Base-by-base conservation (phyloP, 2,329 filamentous ascomycete species). In the Seiridium cupressi region DNA sequence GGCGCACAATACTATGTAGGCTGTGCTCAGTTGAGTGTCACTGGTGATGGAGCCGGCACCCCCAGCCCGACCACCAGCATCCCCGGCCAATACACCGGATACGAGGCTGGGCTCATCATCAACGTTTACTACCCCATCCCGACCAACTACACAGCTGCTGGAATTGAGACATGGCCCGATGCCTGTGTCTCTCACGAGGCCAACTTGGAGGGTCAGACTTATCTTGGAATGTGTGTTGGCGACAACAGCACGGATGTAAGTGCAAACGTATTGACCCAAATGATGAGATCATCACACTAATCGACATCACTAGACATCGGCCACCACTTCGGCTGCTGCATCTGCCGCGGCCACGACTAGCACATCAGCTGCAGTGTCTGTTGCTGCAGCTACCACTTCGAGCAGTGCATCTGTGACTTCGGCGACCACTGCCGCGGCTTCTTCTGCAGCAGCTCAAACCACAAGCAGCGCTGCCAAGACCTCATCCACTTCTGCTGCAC, bases 41-140 rank as follows among this genome's bases (percentile, higher is more conserved):
- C 34, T 44, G 53, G 53, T 44, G 38, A 44, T 18, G 53, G 53
- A 6, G 53, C 36, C 13, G 53, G 53, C 26, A 44, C 5, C 38
- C 53, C 53, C 31, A 44, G 53, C 53, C 53, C 53, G 6, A 42
- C 36, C 6, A 55, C 53, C 34, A 55, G 38, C 35, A 55, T 55
- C 32, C 53, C 53, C 10, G 49, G 49, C 18, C 49, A 53, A 31
- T 53, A 53, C 49, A 53, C 49, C 26, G 53, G 53, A 32, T 40
- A 55, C 35, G 53, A 55, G 31, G 34, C 34, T 40, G 53, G 53
- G 9, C n/a, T 55, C 5, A 26, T 55, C 34, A 55, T 55, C 31
- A 44, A 55, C 53, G 42, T 55, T 31, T 55, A 55, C 36, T 55
- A 55, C 26, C 53, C 53, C 32, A 55, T 55, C 53, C 53, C 53